A percentile compares a stretch with the other conserved stretches of the same genome.
phyloP scores from a whole-genome alignment of 2,329 filamentous ascomycete genomes.

The Leptosphaerulina australis region DNA sequence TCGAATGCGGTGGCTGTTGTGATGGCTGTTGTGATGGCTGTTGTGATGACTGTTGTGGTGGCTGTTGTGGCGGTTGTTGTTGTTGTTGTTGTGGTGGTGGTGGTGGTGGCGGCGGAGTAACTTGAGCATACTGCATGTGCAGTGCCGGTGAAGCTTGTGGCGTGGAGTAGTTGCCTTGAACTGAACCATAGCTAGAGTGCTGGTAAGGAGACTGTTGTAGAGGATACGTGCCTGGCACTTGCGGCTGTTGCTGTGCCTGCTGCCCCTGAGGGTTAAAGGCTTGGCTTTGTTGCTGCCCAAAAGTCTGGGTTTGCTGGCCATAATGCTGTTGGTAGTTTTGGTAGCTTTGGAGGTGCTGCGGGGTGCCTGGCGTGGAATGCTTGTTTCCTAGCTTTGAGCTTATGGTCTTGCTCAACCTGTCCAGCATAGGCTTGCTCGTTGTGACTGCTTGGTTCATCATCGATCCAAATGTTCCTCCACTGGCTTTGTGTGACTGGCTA shows the following conservation, averaged over 20 bases:
- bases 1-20: constrained; percentile 22
- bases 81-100: no score
- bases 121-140: constrained; percentile 20
- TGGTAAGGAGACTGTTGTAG: constrained; percentile 36
- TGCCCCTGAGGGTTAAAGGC: constrained; percentile 25
- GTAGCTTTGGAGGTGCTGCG: constrained; percentile 41
- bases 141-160: constrained; percentile 22
- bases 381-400: constrained; percentile 43
- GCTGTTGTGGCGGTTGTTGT: no score
- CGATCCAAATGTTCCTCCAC: constrained; percentile 34
- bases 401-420: constrained; percentile 46
- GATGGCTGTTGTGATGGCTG: no score
- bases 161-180: constrained; percentile 38
- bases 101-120: constrained; percentile 23
- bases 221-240: constrained; percentile 26
- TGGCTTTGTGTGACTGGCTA: constrained; percentile 26
- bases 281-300: constrained; percentile 24
- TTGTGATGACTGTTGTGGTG: no score
- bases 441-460: constrained; percentile 47
- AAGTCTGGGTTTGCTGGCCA: constrained; percentile 27
- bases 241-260: constrained; percentile 22
- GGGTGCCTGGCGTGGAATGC: constrained; percentile 26
- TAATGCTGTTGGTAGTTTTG: constrained; percentile 42
- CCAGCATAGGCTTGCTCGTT: constrained; percentile 45
- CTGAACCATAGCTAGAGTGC: constrained; percentile 32